Conservation (phyloP, 345 rosid genomes). For the Passiflora organensis region DNA sequence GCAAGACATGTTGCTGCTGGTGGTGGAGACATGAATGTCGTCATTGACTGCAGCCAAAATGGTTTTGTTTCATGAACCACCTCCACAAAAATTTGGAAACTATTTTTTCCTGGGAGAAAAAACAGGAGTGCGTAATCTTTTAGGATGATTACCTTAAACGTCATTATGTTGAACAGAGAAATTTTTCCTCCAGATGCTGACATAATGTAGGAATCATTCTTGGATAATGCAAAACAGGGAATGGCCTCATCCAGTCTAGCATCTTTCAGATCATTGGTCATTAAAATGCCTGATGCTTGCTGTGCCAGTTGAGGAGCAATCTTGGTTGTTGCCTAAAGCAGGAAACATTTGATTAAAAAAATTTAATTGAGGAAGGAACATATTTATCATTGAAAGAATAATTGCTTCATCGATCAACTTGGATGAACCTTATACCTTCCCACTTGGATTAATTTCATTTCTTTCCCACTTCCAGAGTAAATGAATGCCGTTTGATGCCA, state of each 20-base stretch:
- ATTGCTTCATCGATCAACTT: neutral
- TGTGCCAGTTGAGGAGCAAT: constrained; percentile 25
- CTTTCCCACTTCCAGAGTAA: constrained; percentile 38
- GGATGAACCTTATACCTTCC: constrained; percentile 26
- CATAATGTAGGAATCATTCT: constrained; percentile 38
- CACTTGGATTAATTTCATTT: constrained; percentile 19
- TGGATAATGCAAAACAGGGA: constrained; percentile 39
- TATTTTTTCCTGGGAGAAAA: no score
- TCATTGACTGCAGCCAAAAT: constrained; percentile 30
- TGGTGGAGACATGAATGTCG: constrained; percentile 35
- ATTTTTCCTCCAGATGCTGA: constrained; percentile 42
- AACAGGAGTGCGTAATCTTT: neutral
- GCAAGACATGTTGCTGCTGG: constrained; percentile 48
- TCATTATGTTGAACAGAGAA: constrained; percentile 36
- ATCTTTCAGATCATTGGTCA: constrained; percentile 31
- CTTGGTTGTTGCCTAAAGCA: constrained; percentile 36
- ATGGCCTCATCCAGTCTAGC: constrained; percentile 17
- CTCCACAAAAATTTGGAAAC: neutral
- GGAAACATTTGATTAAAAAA: neutral
- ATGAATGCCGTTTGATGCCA: constrained; percentile 31
- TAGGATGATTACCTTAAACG: constrained; percentile 28
- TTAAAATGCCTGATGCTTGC: constrained; percentile 25
- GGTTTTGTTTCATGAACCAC: neutral
- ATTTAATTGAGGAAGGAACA: neutral
- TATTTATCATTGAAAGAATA: neutral